Evolutionary conservation across 2,329 filamentous ascomycete genomes (phyloP).

Genomic region (Penicillium sp.): DNA sequence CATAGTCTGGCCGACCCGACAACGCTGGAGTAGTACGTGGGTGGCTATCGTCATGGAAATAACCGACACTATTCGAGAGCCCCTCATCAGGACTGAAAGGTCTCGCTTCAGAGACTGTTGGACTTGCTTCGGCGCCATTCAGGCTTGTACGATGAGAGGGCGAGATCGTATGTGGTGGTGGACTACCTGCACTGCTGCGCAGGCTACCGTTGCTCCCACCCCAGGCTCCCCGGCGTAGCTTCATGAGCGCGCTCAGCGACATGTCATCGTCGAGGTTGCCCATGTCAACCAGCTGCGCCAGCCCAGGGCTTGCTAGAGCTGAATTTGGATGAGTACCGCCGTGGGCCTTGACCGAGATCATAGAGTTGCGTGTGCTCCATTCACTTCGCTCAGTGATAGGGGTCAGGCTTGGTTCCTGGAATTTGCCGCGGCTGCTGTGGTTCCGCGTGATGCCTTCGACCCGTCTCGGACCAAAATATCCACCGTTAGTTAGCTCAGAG

Average conservation of each 20-base stretch:
- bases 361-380: conserved; percentile 90
- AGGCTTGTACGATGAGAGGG: conserved; percentile 38
- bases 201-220: conserved; percentile 76
- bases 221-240: conserved; percentile 72
- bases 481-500: conserved; percentile 70
- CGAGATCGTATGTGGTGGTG: conserved; percentile 39
- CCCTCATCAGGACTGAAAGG: conserved; percentile 14
- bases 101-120: conserved; percentile 18
- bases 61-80: neutral
- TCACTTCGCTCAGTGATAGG: conserved; percentile 95
- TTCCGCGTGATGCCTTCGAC: conserved; percentile 61
- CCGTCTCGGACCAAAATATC: conserved; percentile 80
- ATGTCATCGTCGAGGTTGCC: conserved; percentile 65
- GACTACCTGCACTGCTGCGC: conserved; percentile 50
- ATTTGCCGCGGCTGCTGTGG: conserved; percentile 70
- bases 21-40: conserved; percentile 12
- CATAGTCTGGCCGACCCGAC: conserved; percentile 4
- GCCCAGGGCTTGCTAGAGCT: conserved; percentile 65
- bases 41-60: conserved; percentile 13
- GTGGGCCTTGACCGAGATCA: conserved; percentile 69
- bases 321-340: conserved; percentile 47
- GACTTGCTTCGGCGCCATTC: conserved; percentile 33
- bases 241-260: conserved; percentile 69
- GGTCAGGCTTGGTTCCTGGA: conserved; percentile 85
- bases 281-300: conserved; percentile 70